Evolutionary conservation across 768 basidiomycete genomes (phyloP).

Genomic region (Xerocomus brunneocitrinus): DNA sequence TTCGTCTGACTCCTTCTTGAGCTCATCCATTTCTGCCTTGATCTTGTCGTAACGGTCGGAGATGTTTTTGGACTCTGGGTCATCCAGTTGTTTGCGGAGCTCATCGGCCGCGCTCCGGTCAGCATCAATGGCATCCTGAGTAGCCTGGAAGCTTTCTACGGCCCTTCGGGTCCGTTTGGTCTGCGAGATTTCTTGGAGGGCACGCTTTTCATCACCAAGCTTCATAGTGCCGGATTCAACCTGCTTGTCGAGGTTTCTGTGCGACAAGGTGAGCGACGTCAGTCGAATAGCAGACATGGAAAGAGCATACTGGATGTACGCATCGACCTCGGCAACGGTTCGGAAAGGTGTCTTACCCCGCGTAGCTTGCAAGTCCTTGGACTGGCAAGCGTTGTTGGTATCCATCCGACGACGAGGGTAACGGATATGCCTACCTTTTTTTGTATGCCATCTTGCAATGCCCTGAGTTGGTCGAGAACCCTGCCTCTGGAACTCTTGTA

Average conservation of each 20-base stretch:
- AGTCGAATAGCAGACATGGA: neutral
- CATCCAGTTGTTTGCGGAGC: constrained; percentile 78
- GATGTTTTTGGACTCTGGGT: constrained; percentile 80
- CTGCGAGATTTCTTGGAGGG: constrained; percentile 82
- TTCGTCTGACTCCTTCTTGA: constrained; percentile 86
- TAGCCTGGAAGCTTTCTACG: constrained; percentile 77
- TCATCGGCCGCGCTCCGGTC: constrained; percentile 74
- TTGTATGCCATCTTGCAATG: constrained; percentile 68
- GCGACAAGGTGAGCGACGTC: constrained; percentile 4
- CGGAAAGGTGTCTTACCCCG: constrained; percentile 77
- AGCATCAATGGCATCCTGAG: constrained; percentile 77
- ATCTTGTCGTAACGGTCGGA: constrained; percentile 79
- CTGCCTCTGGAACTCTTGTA: constrained; percentile 69
- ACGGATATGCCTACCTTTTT: constrained; percentile 59
- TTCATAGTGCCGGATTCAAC: constrained; percentile 91
- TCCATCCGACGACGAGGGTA: neutral
- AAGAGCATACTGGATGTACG: constrained; percentile 69
- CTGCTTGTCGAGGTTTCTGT: constrained; percentile 78
- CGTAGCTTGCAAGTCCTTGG: constrained; percentile 81
- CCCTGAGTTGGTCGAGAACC: constrained; percentile 72
- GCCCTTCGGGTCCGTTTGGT: constrained; percentile 64
- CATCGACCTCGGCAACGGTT: constrained; percentile 80
- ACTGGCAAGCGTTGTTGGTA: constrained; percentile 38
- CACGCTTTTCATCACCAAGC: constrained; percentile 92
- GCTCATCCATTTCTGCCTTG: constrained; percentile 76